Percentiles rank a stretch among this genome's conserved stretches.
Conservation (phyloP, 73 alveolate genomes). For the Uronychia binucleata region DNA sequence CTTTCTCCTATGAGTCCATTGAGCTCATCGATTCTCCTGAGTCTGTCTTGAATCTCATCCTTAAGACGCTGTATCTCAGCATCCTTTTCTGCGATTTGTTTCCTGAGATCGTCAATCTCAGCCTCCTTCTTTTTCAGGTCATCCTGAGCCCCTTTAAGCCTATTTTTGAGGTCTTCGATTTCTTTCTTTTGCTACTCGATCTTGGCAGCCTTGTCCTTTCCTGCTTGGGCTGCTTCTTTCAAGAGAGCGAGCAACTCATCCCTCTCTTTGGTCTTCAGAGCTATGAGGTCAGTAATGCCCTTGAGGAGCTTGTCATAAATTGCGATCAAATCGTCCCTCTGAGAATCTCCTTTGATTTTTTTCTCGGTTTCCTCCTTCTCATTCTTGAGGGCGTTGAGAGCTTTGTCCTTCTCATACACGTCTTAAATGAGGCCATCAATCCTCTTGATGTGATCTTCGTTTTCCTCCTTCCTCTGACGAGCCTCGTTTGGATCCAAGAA, state of each 20-base stretch:
- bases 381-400: not conserved
- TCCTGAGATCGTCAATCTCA: not conserved
- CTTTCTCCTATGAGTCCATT: not conserved
- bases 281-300: not conserved
- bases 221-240: not conserved
- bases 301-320: not conserved
- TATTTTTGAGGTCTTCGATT: not conserved
- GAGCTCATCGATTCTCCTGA: not conserved
- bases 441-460: not conserved
- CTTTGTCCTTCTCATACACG: not conserved
- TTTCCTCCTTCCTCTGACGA: constrained; percentile 9
- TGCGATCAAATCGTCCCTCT: not conserved
- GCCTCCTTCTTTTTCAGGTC: not conserved
- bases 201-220: not conserved
- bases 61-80: not conserved
- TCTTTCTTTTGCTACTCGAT: not conserved
- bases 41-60: not conserved
- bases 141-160: not conserved
- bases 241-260: not conserved
- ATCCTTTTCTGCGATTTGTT: not conserved
- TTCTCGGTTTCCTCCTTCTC: not conserved
- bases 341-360: not conserved
- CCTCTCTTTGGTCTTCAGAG: not conserved
- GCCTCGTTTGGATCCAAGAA: constrained; percentile 16
- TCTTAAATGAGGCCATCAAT: not conserved